Base-by-base conservation (phyloP, 2,329 filamentous ascomycete genomes). In the Cytospora mali region DNA sequence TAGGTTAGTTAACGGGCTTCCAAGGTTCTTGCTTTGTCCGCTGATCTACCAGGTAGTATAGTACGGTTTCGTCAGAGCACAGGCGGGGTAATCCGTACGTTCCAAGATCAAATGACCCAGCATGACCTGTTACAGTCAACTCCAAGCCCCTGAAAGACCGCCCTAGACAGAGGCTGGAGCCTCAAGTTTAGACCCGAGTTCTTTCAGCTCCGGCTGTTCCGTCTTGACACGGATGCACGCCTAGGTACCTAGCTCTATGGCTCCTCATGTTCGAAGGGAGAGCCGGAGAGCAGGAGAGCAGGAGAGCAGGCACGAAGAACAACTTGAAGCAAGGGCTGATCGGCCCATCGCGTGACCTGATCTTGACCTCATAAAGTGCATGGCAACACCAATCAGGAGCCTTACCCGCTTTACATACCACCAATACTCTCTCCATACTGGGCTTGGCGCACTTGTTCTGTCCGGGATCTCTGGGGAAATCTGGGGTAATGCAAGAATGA, bases 301-400 rank as follows among this genome's bases (percentile, higher is more conserved):
- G 21, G 27, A n/a, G n/a, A n/a, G n/a, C n/a, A n/a, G n/a, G n/a
- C n/a, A n/a, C n/a, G n/a, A n/a, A n/a, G n/a, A n/a, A n/a, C n/a
- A n/a, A n/a, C n/a, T n/a, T n/a, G 25, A 33, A 33, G 50, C 27
- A 48, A 29, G 28, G 31, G 27, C 18, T 39, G 31, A 46, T 64
- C 62, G 58, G 58, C 27, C 62, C 62, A 64, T 62, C 59, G 62
- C 54, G 55, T 62, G 62, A 64, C 62, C 59, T 55, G 31, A 29
- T 50, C 35, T 23, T 49, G 35, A n/a, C 28, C 51, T 16, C 29
- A 52, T 52, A 27, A 50, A 50, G 61, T 31, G 35, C 21, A 23
- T 11, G 18, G 10, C 23, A 50, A 42, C 50, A 46, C 58, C 33
- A 52, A 33, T 48, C 55, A 62, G 59, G 25, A 62, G 58, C 59